Evolutionary conservation across 495 filamentous ascomycete genomes (phyloP), one percentile per base, ranked within the genome.

Genomic region (Penicillium ochrochloron): DNA sequence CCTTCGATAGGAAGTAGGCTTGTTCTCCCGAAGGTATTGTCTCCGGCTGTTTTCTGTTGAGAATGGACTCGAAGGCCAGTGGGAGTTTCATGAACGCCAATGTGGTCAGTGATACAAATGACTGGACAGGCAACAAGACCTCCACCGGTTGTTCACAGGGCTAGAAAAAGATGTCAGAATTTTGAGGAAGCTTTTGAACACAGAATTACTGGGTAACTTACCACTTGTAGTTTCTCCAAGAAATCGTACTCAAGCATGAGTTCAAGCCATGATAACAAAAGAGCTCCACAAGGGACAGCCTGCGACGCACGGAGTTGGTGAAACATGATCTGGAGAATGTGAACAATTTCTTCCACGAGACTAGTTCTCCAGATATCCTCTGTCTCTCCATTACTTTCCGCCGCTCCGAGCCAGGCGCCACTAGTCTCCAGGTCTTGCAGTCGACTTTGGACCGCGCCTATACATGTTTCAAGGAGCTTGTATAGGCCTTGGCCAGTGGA

Each of bases 301-400:
- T 76, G 69, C 5, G 80, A 80, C 6, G 82, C 73, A 48, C 91
- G 88, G 51, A 94, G 70, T 27, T 89, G 80, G 46, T 90, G 82
- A 62, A 96, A 92, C 46, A 93, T 73, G 12, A 92, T 77, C 37
- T 92, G 86, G 79, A 96, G 78, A 42, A 89, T 83, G 69, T 93
- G 89, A 39, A 89, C 78, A 21, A 89, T 82, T 70, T 94, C 90
- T 34, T 88, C 83, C 39, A 92, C 76, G 25, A 85, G 78, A 15
- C 80, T 86, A 53, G 83, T 84, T 17, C 78, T 75, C 89, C 90
- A 95, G 58, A 84, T 77, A 23, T 84, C 73, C 66, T 89, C 86
- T 27, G 87, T 70, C 44, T 86, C 82, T 15, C 83, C 81, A 31
- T 72, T 80, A 46, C 78, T 75, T 56, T 77, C 79, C 59, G 83